phyloP scores from a whole-genome alignment of 2,329 filamentous ascomycete genomes.

The Tympanopsis confertula region DNA sequence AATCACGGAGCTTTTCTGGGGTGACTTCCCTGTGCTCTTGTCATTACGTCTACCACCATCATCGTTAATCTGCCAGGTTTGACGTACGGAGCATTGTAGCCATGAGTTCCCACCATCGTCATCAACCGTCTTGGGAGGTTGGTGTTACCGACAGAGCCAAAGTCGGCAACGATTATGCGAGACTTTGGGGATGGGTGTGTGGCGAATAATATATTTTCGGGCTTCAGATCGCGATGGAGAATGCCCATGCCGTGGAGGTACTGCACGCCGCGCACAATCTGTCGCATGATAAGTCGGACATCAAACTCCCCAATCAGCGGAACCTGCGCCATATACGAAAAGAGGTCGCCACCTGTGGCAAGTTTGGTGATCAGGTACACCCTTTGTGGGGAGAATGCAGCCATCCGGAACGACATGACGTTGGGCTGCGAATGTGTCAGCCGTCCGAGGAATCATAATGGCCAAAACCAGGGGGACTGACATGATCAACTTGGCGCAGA shows the following conservation, averaged over 20 bases:
- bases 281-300: background rate
- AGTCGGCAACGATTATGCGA: background rate
- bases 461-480: background rate
- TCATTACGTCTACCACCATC: background rate
- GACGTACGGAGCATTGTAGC: background rate
- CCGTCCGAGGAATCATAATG: background rate
- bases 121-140: background rate
- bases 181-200: background rate
- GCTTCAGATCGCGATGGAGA: background rate
- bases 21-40: background rate
- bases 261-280: background rate
- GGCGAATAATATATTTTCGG: background rate
- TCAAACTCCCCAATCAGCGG: background rate
- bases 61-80: background rate
- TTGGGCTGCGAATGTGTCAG: background rate
- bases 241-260: background rate
- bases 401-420: background rate
- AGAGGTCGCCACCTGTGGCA: background rate
- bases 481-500: background rate
- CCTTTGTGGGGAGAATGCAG: background rate
- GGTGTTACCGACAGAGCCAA: background rate
- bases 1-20: background rate
- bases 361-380: conserved; percentile 1
- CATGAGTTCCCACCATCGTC: background rate
- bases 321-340: background rate